Evolutionary conservation across 78 protist species (phyloP).

Genomic region (Speleostelium caveatum): DNA sequence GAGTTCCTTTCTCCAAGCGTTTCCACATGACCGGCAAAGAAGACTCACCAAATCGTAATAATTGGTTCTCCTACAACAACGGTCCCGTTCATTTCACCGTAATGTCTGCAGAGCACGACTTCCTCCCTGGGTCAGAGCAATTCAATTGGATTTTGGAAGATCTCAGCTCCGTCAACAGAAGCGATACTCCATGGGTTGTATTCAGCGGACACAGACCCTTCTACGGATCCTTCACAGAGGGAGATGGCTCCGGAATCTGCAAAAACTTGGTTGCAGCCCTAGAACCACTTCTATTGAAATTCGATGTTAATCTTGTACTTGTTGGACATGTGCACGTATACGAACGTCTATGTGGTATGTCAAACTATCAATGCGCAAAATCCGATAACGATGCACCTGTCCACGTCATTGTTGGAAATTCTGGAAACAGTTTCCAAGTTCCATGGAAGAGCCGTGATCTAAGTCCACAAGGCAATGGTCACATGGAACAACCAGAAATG

Average conservation of each 20-base stretch:
- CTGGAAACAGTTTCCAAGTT: constrained; percentile 43
- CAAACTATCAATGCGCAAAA: constrained; percentile 26
- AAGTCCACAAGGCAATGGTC: constrained; percentile 33
- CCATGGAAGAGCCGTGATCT: constrained; percentile 26
- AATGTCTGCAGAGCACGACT: constrained; percentile 80
- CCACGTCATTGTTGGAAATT: constrained; percentile 75
- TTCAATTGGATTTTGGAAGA: constrained; percentile 59
- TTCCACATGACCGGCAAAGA: constrained; percentile 75
- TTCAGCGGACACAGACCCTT: constrained; percentile 80
- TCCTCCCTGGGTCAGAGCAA: constrained; percentile 63
- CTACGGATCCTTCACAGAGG: constrained; percentile 18
- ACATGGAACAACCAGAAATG: constrained; percentile 52
- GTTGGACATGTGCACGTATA: constrained; percentile 75
- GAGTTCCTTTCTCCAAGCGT: constrained; percentile 65
- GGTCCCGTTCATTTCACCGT: constrained; percentile 82
- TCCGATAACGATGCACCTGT: constrained; percentile 72
- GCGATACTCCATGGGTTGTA: constrained; percentile 82
- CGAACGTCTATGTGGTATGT: constrained; percentile 46
- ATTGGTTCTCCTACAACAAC: constrained; percentile 75
- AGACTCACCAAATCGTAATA: constrained; percentile 13
- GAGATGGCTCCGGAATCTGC: constrained; percentile 9
- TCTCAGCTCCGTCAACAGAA: constrained; percentile 46
- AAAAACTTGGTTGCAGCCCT: background rate
- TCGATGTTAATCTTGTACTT: constrained; percentile 68
- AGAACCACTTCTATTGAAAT: constrained; percentile 64